These are phyloP conservation scores for Pachysandra terminalis DNA, from an alignment of 164 flowering plant genomes.

Conservation along the genomic window DNA sequence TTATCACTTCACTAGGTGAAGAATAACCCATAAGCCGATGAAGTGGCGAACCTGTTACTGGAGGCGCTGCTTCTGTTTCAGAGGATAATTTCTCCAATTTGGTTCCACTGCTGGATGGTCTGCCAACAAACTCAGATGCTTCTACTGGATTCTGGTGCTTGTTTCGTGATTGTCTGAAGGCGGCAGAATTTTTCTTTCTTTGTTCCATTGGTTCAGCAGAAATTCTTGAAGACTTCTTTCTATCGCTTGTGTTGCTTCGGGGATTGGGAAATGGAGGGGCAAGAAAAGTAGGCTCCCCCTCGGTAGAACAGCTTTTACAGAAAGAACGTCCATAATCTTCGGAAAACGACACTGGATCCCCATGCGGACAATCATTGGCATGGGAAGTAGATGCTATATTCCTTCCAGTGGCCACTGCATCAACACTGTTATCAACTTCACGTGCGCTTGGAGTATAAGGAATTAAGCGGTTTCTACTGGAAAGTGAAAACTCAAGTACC, in stretches of 20 bases:
- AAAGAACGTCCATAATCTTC: conserved; percentile 45
- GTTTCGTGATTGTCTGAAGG: conserved; percentile 8
- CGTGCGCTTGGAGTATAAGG: conserved; percentile 30
- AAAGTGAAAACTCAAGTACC: conserved; percentile 54
- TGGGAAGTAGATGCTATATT: conserved; percentile 18
- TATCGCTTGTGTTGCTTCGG: conserved; percentile 8
- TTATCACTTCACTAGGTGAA: conserved; percentile 46
- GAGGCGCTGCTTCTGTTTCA: conserved; percentile 27
- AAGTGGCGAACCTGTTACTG: conserved; percentile 43
- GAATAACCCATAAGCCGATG: conserved; percentile 81
- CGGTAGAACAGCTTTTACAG: conserved; percentile 43
- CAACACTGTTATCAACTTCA: conserved; percentile 26
- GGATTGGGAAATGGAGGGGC: conserved; percentile 9
- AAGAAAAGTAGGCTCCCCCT: conserved; percentile 26
- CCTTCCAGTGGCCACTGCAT: conserved; percentile 9
- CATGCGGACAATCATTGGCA: conserved; percentile 12
- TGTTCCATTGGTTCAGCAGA: conserved; percentile 12
- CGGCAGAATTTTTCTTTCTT: conserved; percentile 17
- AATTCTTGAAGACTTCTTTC: conserved; percentile 14
- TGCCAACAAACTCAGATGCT: conserved; percentile 11
- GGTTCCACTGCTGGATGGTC: conserved; percentile 16
- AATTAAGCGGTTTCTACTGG: conserved; percentile 30
- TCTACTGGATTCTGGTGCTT: conserved; percentile 13
- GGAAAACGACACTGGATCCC: conserved; percentile 43
- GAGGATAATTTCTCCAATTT: conserved; percentile 16